Percentiles rank a stretch among this genome's conserved stretches.
Evolutionary conservation across 352 stramenopile genomes (phyloP).

Genomic region (Phytopythium oedochilum): DNA sequence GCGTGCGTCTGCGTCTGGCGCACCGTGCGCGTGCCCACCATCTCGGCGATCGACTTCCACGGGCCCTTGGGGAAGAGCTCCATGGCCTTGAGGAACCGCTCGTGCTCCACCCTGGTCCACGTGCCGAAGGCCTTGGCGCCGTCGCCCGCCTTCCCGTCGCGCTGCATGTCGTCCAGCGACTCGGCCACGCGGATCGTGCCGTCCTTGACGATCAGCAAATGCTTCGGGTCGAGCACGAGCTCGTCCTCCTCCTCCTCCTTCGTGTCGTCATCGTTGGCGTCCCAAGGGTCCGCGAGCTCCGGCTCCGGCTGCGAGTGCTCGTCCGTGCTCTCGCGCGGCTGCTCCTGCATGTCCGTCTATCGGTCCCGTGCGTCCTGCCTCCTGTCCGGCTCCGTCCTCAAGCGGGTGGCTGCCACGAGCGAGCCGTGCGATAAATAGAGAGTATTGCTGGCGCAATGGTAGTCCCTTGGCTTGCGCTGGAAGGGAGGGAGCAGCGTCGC

Average conservation of each 20-base stretch:
- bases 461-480: conserved; percentile 2
- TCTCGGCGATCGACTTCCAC: conserved; percentile 60
- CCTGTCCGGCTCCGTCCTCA: not conserved
- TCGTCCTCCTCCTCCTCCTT: conserved; percentile 25
- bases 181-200: conserved; percentile 61
- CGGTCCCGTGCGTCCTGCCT: not conserved
- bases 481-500: not conserved
- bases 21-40: conserved; percentile 59
- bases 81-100: conserved; percentile 57
- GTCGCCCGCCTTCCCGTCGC: conserved; percentile 37
- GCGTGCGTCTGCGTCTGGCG: conserved; percentile 69
- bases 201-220: conserved; percentile 73
- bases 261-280: conserved; percentile 12
- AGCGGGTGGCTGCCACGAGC: not conserved
- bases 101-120: conserved; percentile 54
- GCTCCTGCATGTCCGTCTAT: not conserved
- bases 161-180: conserved; percentile 49
- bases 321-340: not conserved
- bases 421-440: not conserved
- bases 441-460: conserved; percentile 3
- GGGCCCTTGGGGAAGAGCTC: conserved; percentile 53
- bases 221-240: conserved; percentile 57
- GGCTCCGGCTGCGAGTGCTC: conserved; percentile 3
- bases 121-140: conserved; percentile 51
- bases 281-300: conserved; percentile 4